These are phyloP conservation scores for Pinus taeda DNA, from an alignment of 75 land plant genomes.

Conservation along the genomic window DNA sequence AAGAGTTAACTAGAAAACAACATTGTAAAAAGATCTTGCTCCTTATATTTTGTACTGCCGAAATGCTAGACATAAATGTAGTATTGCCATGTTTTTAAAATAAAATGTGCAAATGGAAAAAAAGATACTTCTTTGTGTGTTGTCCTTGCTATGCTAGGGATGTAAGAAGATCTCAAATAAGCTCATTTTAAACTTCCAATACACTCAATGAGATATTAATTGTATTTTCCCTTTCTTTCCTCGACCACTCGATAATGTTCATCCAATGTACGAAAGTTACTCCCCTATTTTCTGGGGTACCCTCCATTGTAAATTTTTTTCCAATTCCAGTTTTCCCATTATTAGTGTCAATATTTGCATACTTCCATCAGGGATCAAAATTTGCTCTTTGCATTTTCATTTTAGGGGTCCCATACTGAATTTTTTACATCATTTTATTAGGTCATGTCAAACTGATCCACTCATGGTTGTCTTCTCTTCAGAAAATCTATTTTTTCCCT, in stretches of 20 bases:
- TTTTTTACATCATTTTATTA: too few species aligned
- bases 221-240: conserved; percentile 44
- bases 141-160: conserved; percentile 22
- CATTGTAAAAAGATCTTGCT: background rate
- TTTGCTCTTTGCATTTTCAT: too few species aligned
- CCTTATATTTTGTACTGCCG: background rate
- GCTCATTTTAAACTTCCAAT: conserved; percentile 94
- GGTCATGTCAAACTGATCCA: too few species aligned
- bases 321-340: conserved; percentile 94
- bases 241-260: conserved; percentile 64
- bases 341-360: too few species aligned
- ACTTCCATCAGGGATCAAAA: too few species aligned
- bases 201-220: conserved; percentile 79
- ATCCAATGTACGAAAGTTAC: conserved; percentile 85
- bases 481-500: too few species aligned
- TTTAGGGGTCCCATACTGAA: too few species aligned
- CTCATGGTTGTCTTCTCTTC: too few species aligned
- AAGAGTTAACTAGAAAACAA: background rate
- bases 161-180: conserved; percentile 83
- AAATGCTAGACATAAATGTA: too few species aligned
- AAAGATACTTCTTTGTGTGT: conserved; percentile 34
- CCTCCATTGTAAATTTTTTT: conserved; percentile 92
- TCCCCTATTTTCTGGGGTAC: conserved; percentile 56
- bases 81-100: too few species aligned
- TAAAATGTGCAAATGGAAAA: background rate